Base-by-base conservation (phyloP, 176 grass and related monocot species). In the Rhynchospora pubera region DNA sequence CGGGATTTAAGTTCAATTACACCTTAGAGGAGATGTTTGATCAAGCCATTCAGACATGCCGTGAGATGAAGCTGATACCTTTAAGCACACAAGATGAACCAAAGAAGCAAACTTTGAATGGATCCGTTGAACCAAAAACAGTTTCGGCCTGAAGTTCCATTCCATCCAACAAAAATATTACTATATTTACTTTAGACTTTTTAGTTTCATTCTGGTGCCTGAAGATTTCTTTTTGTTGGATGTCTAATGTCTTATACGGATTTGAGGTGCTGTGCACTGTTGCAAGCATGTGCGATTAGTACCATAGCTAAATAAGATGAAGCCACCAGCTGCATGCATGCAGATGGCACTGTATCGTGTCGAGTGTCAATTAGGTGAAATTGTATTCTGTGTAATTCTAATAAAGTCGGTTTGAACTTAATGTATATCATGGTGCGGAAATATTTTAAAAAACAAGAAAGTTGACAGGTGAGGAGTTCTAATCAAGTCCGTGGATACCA, bases 11-110 rank as follows among this genome's bases (percentile, higher is more conserved):
- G 81, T 94, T 94, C 88, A 80, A 83, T 86, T 91, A 91, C 88
- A 88, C 83, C 9, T 6, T 79, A 34, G 88, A 94, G 83, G 94
- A 97, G 80, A 97, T 97, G 94, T 94, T 86, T 81, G 88, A 94
- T 68, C 67, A 62, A 3, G 94, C 90, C 24, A 71, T 97, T 65
- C 28, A 44, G 43, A 87, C 90, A 9, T 97, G 94, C 90, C 58
- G 90, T 64, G 90, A 97, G 44, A 97, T 87, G 85, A 82, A 86
- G 11, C 85, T 97, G 2, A 82, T 92, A 28, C 91, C 89, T 0
- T 80, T 69, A 46, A 57, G 71, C 88, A 57, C 59, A 26, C 5
- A 85, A 46, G 16, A 80, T 16, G 55, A 43, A 61, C 15, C 44
- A 12, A 68, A 77, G 21, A 67, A 68, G 5, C 3, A 62, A 81